Evolutionary conservation across 257 asterid species (phyloP), one percentile per base, ranked within the genome.

Genomic region (Gentiana dahurica): DNA sequence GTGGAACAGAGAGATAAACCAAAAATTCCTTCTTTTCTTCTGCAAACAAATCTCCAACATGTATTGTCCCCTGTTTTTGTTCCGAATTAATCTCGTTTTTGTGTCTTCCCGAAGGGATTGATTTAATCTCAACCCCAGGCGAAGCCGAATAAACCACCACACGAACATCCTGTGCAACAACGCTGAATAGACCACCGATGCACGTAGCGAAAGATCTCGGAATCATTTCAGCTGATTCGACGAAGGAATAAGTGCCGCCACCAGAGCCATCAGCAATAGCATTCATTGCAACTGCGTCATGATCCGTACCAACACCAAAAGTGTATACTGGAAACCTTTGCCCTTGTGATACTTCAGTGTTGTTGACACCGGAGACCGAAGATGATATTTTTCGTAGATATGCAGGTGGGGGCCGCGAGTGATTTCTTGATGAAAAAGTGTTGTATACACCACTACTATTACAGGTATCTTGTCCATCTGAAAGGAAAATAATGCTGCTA

Each of bases 101-200:
- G 24, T 57, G 52, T 24, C 58, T 57, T 49, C 64, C 70, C 1
- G 70, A 36, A 68, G 65, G 55, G 0, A 79, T 70, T 6, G 78
- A 70, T 12, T 53, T 59, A n/a, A 78, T 64, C 6, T 69, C 58
- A 0, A 78, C 79, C 12, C 77, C 81, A 5, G 53, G 54, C 0
- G 77, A 67, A 3, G 70, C 66, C 8, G 76, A 60, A 48, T 54
- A 45, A 34, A 71, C 43, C 10, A 46, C 67, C 6, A 79, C 54
- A n/a, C 55, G 51, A 36, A 79, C 66, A 34, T 76, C 82, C 50
- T 70, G 79, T 3, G 53, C 57, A 2, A 73, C 73, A 10, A 79
- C 74, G 12, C 79, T 79, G 35, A 79, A 71, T 45, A 75, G 77
- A 55, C 82, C 82, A 10, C 79, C 79, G 6, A 79, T 75, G 51